phyloP scores from a whole-genome alignment of 1,284 basidiomycete species.

The Coniferiporia weirii region DNA sequence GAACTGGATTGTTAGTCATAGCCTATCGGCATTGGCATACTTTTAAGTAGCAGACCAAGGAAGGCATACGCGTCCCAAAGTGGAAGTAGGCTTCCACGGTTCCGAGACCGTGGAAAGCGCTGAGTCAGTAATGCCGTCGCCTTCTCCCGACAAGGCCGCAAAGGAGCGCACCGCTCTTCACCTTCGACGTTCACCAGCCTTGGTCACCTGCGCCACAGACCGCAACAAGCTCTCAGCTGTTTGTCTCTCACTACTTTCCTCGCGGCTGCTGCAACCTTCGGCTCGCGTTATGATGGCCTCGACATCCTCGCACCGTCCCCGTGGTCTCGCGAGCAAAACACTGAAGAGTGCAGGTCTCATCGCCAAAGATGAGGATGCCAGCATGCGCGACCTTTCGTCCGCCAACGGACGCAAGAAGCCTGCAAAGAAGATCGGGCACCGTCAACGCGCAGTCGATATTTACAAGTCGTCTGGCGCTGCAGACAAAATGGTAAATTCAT shows the following conservation, averaged over 20 bases:
- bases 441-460: conserved; percentile 51
- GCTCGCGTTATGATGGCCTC: conserved; percentile 9
- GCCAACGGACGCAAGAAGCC: conserved; percentile 57
- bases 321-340: conserved; percentile 51
- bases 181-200: conserved; percentile 6
- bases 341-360: conserved; percentile 60
- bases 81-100: neutral
- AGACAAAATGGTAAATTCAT: conserved; percentile 60
- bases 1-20: neutral
- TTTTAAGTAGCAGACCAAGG: neutral
- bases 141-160: neutral
- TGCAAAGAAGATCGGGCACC: conserved; percentile 51
- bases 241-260: neutral
- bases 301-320: conserved; percentile 34
- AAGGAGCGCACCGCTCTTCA: neutral
- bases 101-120: neutral
- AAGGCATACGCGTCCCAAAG: neutral
- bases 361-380: conserved; percentile 51
- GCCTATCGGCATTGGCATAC: too few species aligned
- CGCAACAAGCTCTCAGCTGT: neutral
- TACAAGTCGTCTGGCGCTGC: conserved; percentile 44
- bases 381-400: conserved; percentile 65
- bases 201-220: neutral
- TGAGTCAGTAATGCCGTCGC: neutral
- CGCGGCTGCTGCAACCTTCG: neutral